A percentile compares a stretch with the other conserved stretches of the same genome.
Conservation (phyloP, 2,329 filamentous ascomycete genomes). For the Apiospora saccharicola region DNA sequence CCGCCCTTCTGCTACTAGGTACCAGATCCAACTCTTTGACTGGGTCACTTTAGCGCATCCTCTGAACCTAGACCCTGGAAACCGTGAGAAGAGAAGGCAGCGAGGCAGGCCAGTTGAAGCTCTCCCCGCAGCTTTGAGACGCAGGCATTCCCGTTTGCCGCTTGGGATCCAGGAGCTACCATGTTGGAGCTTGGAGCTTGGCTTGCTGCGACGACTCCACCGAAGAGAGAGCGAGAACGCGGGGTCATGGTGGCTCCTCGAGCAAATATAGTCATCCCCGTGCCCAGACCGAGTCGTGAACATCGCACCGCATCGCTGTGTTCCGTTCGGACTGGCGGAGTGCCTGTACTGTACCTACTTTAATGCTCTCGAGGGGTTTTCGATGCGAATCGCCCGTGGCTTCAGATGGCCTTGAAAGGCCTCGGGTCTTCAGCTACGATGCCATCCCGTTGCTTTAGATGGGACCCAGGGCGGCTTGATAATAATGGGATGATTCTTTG, state of each 20-base stretch:
- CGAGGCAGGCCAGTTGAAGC: constrained; percentile 1
- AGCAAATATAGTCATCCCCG: not conserved
- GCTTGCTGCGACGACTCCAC: constrained; percentile 8
- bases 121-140: constrained; percentile 2
- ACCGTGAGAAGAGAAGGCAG: not conserved
- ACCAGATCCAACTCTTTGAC: not conserved
- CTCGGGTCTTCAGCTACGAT: not conserved
- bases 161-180: not conserved
- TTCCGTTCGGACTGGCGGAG: not conserved
- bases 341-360: not conserved
- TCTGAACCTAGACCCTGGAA: not conserved
- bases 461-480: not conserved
- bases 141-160: not conserved
- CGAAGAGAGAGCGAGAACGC: not conserved
- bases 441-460: not conserved
- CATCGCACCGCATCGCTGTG: not conserved
- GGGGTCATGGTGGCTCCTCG: constrained; percentile 9
- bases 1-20: not conserved
- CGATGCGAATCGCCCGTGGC: not conserved
- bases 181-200: constrained; percentile 2
- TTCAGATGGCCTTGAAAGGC: not conserved
- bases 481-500: not conserved
- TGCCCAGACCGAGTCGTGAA: not conserved
- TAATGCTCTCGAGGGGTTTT: no score
- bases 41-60: not conserved